phyloP scores from a whole-genome alignment of 257 asterid species.

The Coffea eugenioides region DNA sequence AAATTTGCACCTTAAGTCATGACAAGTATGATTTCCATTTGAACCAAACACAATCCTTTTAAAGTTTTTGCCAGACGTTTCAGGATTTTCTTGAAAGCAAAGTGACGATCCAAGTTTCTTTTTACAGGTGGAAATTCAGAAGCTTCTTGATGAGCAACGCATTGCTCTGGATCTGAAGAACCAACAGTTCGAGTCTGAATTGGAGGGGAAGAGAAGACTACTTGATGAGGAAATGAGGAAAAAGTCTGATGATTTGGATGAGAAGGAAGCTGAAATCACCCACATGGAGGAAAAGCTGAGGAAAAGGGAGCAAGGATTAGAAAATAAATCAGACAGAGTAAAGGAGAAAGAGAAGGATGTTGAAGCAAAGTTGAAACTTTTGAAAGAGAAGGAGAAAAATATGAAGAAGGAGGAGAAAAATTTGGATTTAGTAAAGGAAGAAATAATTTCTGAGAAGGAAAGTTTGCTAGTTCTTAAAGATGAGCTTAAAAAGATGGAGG shows the following conservation, averaged over 20 bases:
- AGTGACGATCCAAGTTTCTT: constrained; percentile 8
- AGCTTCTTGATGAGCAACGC: constrained; percentile 59
- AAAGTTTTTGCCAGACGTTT: neutral
- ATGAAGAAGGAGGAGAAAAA: constrained; percentile 52
- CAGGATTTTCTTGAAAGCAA: neutral
- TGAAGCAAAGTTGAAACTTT: constrained; percentile 49
- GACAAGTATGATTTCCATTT: neutral
- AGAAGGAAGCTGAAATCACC: constrained; percentile 50
- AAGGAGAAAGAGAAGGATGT: constrained; percentile 71
- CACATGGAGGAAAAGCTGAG: constrained; percentile 69
- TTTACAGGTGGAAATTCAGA: constrained; percentile 74
- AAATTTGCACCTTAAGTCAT: neutral
- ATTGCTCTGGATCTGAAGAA: constrained; percentile 42
- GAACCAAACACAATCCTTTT: neutral
- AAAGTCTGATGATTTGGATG: constrained; percentile 44
- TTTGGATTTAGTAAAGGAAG: constrained; percentile 41
- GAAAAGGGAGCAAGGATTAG: constrained; percentile 58
- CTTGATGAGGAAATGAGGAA: constrained; percentile 54
- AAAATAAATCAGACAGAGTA: constrained; percentile 57
- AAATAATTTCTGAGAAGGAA: constrained; percentile 48
- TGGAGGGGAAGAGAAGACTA: constrained; percentile 48
- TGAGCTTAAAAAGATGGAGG: constrained; percentile 56
- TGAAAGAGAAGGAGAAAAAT: constrained; percentile 68
- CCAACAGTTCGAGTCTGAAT: constrained; percentile 58
- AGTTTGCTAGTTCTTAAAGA: constrained; percentile 41